Evolutionary conservation across 1,284 basidiomycete species (phyloP).

Genomic region (Fomitopsis palustris): DNA sequence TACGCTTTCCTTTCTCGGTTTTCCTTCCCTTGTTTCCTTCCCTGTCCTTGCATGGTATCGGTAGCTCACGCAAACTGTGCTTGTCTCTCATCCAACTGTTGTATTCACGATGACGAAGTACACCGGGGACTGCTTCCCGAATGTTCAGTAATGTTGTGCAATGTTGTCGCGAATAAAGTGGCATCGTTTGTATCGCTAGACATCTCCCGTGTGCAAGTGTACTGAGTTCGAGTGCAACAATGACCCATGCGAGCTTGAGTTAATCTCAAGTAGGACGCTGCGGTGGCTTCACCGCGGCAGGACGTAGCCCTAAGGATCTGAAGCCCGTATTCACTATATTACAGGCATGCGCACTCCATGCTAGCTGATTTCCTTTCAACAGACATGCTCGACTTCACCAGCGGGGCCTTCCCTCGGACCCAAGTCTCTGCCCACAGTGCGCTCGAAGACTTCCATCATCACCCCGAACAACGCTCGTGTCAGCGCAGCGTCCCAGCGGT

Average conservation of each 20-base stretch:
- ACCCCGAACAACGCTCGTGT: constrained; percentile 78
- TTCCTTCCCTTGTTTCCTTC: constrained; percentile 33
- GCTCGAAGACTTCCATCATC: constrained; percentile 92
- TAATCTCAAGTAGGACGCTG: too few relatives aligned
- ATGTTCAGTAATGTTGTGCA: constrained; percentile 33
- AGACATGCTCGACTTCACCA: constrained; percentile 71
- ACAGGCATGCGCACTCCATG: background rate
- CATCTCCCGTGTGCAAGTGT: background rate
- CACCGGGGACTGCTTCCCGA: constrained; percentile 23
- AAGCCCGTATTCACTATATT: too few relatives aligned
- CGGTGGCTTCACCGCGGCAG: too few relatives aligned
- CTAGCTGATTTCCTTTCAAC: constrained; percentile 35
- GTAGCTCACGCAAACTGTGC: constrained; percentile 37
- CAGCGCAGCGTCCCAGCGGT: constrained; percentile 90
- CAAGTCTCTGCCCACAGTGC: constrained; percentile 80
- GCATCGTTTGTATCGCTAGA: constrained; percentile 31
- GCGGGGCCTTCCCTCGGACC: constrained; percentile 53
- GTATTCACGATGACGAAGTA: constrained; percentile 35
- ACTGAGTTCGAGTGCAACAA: background rate
- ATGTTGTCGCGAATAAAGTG: constrained; percentile 32
- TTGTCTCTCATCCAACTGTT: constrained; percentile 39
- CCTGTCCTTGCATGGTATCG: constrained; percentile 40
- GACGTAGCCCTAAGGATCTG: too few relatives aligned
- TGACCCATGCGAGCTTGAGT: too few relatives aligned
- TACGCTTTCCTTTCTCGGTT: constrained; percentile 37